Base-by-base conservation (phyloP, 2,329 filamentous ascomycete genomes). In the Juglanconis sp. region DNA sequence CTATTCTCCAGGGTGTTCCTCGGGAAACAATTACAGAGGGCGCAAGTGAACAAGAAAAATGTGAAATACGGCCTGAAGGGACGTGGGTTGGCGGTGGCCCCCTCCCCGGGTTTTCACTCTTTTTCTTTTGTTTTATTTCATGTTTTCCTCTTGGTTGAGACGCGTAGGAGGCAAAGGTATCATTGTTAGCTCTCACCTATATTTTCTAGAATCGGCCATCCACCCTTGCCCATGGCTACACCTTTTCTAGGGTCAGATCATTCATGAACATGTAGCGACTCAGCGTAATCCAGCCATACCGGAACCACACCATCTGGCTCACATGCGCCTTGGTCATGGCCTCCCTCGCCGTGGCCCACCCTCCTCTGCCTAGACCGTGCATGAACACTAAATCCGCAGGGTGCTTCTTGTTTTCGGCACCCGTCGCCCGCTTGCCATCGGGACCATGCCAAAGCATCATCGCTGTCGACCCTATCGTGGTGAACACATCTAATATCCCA, bases 271-370 rank as follows among this genome's bases (percentile, higher is more conserved):
- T 98, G 76, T 98, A 99, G 63, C 95, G 82, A 69, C 92, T 95
- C 60, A 96, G 72, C 0, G 85, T 82, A 70, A 99, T 96, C 92
- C 93, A 99, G 3, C 92, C 91, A 84, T 92, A 98, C 7, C 95
- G 86, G 72, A 98, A 99, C 95, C 95, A 99, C 42, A 91, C 86
- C 95, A 99, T 99, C 81, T 99, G 95, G 74, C 92, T 97, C 76
- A 87, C 81, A 78, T 99, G 95, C 34, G 91, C 94, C 57, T 83
- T 81, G 1, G 90, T 92, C 95, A 99, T 99, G 36, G 95, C 93
- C 57, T 79, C 82, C 77, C 93, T 89, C 7, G 91, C 94, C 35
- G 81, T 79, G 31, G 53, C 17, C 59, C 62, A 61, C n/a, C 56
- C 83, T 64, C 87, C 80, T 65, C 88, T 85, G 4, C 75, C 71